Percentiles rank a stretch among this genome's conserved stretches.
Evolutionary conservation across 768 basidiomycete genomes (phyloP).

Genomic region (Tephrocybe sp.): DNA sequence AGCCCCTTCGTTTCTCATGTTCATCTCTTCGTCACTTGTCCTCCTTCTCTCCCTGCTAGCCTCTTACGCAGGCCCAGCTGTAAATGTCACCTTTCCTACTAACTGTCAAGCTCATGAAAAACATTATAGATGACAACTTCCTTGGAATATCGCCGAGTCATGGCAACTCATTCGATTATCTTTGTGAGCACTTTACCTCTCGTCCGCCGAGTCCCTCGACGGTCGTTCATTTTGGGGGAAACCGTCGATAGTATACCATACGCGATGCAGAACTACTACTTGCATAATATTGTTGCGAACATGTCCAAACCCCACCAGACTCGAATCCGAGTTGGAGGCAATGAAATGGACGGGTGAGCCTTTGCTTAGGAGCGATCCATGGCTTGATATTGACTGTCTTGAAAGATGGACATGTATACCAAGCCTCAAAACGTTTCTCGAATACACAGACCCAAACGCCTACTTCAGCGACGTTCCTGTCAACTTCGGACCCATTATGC

Average conservation of each 20-base stretch:
- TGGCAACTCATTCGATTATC: constrained; percentile 36
- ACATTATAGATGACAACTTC: constrained; percentile 35
- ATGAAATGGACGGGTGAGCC: constrained; percentile 37
- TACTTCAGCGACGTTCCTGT: constrained; percentile 36
- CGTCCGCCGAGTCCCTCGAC: background rate
- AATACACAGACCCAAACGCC: constrained; percentile 32
- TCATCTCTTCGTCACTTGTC: no score
- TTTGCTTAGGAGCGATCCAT: background rate
- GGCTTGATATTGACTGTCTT: background rate
- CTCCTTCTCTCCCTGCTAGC: background rate
- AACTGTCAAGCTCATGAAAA: constrained; percentile 22
- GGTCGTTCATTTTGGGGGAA: constrained; percentile 26
- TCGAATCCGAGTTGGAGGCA: constrained; percentile 40
- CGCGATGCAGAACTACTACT: constrained; percentile 39
- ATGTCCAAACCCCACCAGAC: constrained; percentile 33
- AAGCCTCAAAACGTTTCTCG: constrained; percentile 25
- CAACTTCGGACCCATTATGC: constrained; percentile 32
- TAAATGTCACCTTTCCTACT: constrained; percentile 26
- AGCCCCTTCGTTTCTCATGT: no score
- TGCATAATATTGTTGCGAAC: constrained; percentile 30
- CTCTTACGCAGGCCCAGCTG: background rate
- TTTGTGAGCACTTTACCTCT: constrained; percentile 21
- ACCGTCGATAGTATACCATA: constrained; percentile 27
- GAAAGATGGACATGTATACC: constrained; percentile 31
- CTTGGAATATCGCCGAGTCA: constrained; percentile 39